Evolutionary conservation across 306 rosid genomes (phyloP), one percentile per base, ranked within the genome.

Genomic region (Parietaria judaica): DNA sequence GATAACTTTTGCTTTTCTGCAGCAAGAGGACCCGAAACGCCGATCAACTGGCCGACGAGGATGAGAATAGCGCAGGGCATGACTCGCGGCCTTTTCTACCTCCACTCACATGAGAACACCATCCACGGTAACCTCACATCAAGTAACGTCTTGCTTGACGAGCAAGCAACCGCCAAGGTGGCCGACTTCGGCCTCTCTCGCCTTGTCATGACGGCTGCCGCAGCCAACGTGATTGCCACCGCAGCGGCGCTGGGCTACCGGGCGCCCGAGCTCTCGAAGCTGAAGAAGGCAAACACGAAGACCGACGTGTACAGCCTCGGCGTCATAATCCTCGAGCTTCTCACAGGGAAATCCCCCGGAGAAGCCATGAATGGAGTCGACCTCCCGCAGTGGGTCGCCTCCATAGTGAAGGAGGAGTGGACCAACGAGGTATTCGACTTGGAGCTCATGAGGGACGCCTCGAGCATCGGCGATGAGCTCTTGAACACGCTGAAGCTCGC

Each of bases 321-420:
- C 58, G 96, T 91, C 34, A 84, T 91, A 87, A 80, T 88, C 73
- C 75, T 91, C 78, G 98, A 91, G 73, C 95, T 85, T 57, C 88
- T 88, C 65, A 91, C 96, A 8, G 95, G 98, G 51, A 91, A 88
- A 71, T 84, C 95, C 61, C 95, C 98, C 4, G 88, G 89, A 12
- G 96, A 88, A 72, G 84, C 90, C 8, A 66, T 81, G 86, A 81
- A 85, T 45, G 98, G 98, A 4, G 70, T 82, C 61, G 96, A 91
- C 80, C 80, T 91, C 72, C 98, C 98, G 36, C 98, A 81, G 58
- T 91, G 98, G 98, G 96, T 91, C 69, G 98, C 98, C 51, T 91
- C 98, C 9, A 88, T 85, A 43, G 98, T 91, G 31, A 91, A 91
- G 66, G 96, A 88, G 75, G 98, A 91, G 81, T 91, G 98, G 98